Percentiles rank a stretch among this genome's conserved stretches.
phyloP scores from a whole-genome alignment of 176 grass and related monocot genomes.

The Zoysia pacifica region DNA sequence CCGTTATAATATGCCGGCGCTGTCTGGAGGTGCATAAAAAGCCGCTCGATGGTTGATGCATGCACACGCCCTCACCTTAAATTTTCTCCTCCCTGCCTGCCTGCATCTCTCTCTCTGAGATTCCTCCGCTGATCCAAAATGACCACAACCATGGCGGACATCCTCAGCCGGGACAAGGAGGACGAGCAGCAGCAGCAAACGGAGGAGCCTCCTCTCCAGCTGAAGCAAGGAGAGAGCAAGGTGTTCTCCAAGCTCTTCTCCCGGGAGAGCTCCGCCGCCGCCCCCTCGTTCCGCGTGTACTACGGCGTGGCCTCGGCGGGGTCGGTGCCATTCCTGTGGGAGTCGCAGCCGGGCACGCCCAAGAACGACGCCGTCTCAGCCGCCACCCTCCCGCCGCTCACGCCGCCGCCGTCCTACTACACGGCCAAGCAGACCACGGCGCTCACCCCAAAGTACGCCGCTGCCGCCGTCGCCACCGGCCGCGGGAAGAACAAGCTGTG shows the following conservation, averaged over 20 bases:
- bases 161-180: conserved; percentile 17
- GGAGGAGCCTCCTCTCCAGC: conserved; percentile 32
- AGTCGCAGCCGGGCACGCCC: conserved; percentile 86
- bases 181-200: not conserved
- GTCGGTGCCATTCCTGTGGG: conserved; percentile 81
- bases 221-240: conserved; percentile 63
- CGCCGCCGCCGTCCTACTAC: conserved; percentile 82
- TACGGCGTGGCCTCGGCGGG: conserved; percentile 71
- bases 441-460: not conserved
- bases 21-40: conserved; percentile 30
- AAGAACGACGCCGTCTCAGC: conserved; percentile 50
- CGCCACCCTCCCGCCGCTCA: conserved; percentile 44
- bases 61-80: not conserved
- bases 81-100: not conserved
- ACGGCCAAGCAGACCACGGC: not conserved
- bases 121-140: not conserved
- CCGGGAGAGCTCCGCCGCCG: conserved; percentile 51
- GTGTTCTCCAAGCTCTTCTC: conserved; percentile 59
- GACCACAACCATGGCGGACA: conserved; percentile 26
- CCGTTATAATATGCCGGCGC: not conserved
- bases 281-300: conserved; percentile 79
- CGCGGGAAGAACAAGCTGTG: conserved; percentile 26
- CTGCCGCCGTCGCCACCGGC: not conserved
- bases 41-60: not conserved
- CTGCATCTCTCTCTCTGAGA: not conserved